These are phyloP conservation scores for Candida anglica DNA, from an alignment of 805 yeast genomes.

Conservation along the genomic window DNA sequence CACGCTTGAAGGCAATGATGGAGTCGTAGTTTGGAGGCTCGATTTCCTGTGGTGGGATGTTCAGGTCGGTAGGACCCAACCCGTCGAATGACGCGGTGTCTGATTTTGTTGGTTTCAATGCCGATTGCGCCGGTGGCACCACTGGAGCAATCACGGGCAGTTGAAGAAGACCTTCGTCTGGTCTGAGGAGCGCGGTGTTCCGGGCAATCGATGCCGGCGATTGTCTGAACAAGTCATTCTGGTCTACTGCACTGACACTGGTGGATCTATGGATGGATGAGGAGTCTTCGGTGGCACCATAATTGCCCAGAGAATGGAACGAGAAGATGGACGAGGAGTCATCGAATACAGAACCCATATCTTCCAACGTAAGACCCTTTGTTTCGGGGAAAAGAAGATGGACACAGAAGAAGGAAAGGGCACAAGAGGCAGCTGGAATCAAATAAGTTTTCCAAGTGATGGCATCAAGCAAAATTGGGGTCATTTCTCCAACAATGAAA, in stretches of 20 bases:
- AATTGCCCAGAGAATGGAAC: slow-evolving; percentile 26
- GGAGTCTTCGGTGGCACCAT: slow-evolving; percentile 8
- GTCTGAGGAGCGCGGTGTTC: slow-evolving; percentile 28
- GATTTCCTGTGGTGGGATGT: slow-evolving; percentile 26
- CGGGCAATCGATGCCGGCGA: slow-evolving; percentile 44
- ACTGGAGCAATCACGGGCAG: slow-evolving; percentile 8
- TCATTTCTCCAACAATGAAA: slow-evolving; percentile 87
- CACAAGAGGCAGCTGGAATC: slow-evolving; percentile 76
- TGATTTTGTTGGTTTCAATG: slow-evolving; percentile 17
- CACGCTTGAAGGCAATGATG: slow-evolving; percentile 20
- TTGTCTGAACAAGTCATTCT: slow-evolving; percentile 16
- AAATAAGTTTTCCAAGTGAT: slow-evolving; percentile 80
- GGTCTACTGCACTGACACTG: slow-evolving; percentile 1
- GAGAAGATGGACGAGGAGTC: slow-evolving; percentile 45
- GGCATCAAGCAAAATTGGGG: slow-evolving; percentile 75
- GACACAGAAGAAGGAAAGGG: slow-evolving; percentile 69
- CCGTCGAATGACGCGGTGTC: slow-evolving; percentile 17
- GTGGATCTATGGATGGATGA: neutral
- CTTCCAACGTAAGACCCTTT: slow-evolving; percentile 82
- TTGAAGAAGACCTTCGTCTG: slow-evolving; percentile 26
- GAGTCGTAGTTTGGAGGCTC: slow-evolving; percentile 31
- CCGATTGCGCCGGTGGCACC: slow-evolving; percentile 5
- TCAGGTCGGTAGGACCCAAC: slow-evolving; percentile 13
- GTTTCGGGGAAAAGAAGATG: slow-evolving; percentile 82
- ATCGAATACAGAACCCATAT: slow-evolving; percentile 88